Base-by-base conservation (phyloP, 805 yeast species). In the Teunomyces gatunensis region DNA sequence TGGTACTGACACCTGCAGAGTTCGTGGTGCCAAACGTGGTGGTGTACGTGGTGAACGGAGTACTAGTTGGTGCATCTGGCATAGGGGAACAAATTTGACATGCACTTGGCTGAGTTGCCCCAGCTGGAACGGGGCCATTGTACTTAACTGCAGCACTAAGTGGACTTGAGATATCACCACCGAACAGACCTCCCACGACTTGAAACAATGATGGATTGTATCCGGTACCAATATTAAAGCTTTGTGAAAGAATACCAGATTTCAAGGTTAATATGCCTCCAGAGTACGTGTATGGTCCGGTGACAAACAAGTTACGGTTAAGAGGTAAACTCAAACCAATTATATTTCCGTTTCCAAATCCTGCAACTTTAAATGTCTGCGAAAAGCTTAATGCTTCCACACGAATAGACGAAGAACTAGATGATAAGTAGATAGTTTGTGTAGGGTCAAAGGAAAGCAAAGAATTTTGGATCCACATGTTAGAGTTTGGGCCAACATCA, bases 271-370 rank as follows among this genome's bases (percentile, higher is more conserved):
- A 59, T n/a, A 56, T 48, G 41, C 64, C 64, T 3, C 54, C 35
- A 21, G 46, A 21, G 20, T 52, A 52, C 1, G 18, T 11, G 36
- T 10, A 49, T 9, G 52, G 47, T 3, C 4, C 11, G 7, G 18
- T 10, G 5, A 36, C 11, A 10, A 42, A n/a, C 5, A 39, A 9
- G 5, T 9, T 23, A 11, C 20, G 39, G 30, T 46, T 47, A 13
- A 52, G 52, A 6, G 53, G 39, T 6, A 45, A 25, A 52, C 54
- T 53, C 40, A 60, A 45, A 20, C 65, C 67, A 50, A 63, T 59
- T 15, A 51, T 46, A 47, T 63, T 63, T n/a, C 64, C 64, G 43
- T 54, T 53, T 46, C 68, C 68, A 50, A 54, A 64, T 15, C 67
- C 67, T 21, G 57, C 56, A 43, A 63, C 64, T 1, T 53, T 54